Percentiles rank a stretch among this genome's conserved stretches.
These are phyloP conservation scores for Hypoxylon sp. DNA, from an alignment of 2,329 filamentous ascomycete genomes.

Conservation along the genomic window DNA sequence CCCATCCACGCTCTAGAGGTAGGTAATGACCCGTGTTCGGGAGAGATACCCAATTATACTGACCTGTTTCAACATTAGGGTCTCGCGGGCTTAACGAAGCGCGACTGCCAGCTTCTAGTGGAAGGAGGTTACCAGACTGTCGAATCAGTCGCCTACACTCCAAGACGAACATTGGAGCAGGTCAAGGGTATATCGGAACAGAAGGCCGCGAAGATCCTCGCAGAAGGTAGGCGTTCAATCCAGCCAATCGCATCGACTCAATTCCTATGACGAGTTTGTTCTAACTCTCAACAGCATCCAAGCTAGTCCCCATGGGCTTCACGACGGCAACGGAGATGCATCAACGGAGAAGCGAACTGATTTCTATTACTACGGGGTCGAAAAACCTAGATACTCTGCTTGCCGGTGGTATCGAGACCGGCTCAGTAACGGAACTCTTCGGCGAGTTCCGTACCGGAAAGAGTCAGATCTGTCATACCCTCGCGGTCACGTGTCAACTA, in stretches of 20 bases:
- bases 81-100: slow-evolving; percentile 88
- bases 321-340: slow-evolving; percentile 99
- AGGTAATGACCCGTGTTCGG: slow-evolving; percentile 51
- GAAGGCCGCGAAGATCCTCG: slow-evolving; percentile 91
- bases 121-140: slow-evolving; percentile 97
- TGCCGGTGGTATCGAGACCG: slow-evolving; percentile 95
- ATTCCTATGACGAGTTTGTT: slow-evolving; percentile 21
- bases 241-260: slow-evolving; percentile 3
- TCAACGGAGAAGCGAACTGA: slow-evolving; percentile 93
- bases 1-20: slow-evolving; percentile 90
- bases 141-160: slow-evolving; percentile 93
- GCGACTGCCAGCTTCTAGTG: slow-evolving; percentile 92
- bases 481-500: slow-evolving; percentile 97
- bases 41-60: not conserved
- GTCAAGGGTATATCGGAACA: slow-evolving; percentile 99
- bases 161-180: slow-evolving; percentile 86
- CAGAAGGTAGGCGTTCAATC: slow-evolving; percentile 78
- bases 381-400: slow-evolving; percentile 97
- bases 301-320: slow-evolving; percentile 98
- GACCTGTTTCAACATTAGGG: slow-evolving; percentile 70
- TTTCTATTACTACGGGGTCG: slow-evolving; percentile 97
- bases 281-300: slow-evolving; percentile 75
- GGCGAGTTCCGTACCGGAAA: slow-evolving; percentile 98
- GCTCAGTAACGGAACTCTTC: slow-evolving; percentile 97
- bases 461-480: slow-evolving; percentile 97